Evolutionary conservation across 345 rosid genomes (phyloP).

Genomic region (Psidium friedrichsthalianum): DNA sequence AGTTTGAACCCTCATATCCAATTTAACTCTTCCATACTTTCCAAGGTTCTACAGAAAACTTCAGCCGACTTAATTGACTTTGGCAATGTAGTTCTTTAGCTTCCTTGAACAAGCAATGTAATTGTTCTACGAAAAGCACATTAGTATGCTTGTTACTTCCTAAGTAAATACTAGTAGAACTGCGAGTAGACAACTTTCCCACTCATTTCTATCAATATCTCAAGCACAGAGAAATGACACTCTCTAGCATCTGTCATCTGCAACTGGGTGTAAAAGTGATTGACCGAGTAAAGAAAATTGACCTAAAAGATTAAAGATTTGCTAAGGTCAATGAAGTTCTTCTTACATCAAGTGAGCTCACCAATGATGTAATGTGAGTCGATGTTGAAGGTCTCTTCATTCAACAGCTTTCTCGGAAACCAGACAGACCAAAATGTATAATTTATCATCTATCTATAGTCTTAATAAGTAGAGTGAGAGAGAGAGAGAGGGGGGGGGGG

Average conservation of each 20-base stretch:
- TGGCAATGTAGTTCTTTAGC: background rate
- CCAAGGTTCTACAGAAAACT: background rate
- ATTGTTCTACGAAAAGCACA: background rate
- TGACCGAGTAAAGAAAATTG: background rate
- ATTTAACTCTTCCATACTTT: background rate
- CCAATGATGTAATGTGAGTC: background rate
- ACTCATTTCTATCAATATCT: background rate
- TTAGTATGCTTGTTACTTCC: background rate
- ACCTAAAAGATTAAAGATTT: background rate
- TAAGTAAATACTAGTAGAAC: background rate
- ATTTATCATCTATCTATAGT: background rate
- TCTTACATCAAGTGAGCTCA: background rate
- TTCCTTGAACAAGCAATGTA: background rate
- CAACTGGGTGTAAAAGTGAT: background rate
- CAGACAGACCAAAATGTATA: background rate
- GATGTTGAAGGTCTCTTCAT: background rate
- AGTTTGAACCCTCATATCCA: fast-evolving
- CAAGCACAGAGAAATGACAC: background rate
- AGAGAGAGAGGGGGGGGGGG: no score
- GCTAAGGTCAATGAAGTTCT: background rate
- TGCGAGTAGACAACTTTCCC: background rate
- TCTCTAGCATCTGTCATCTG: background rate
- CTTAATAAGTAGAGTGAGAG: no score
- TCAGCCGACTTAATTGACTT: background rate
- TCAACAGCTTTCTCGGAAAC: background rate